phyloP scores from a whole-genome alignment of 768 basidiomycete species.

The Suillus lakei region DNA sequence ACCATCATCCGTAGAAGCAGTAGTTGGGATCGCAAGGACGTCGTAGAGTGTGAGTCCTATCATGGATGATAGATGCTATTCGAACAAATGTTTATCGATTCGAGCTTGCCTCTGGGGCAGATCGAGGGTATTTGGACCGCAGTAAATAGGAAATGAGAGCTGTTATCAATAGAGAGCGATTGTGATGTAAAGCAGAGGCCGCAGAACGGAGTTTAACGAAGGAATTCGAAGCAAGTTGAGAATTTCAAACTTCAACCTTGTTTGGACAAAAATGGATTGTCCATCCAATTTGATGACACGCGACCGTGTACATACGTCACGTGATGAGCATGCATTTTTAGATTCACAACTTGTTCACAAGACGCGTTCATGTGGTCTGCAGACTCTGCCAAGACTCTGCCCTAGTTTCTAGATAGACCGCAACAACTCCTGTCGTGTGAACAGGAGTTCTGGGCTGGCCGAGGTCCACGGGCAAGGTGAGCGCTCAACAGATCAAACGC shows the following conservation, averaged over 20 bases:
- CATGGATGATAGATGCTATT: conserved; percentile 24
- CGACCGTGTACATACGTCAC: neutral
- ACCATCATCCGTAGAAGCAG: conserved; percentile 59
- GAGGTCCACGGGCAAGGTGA: neutral
- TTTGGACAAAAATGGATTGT: neutral
- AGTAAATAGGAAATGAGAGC: neutral
- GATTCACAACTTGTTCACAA: neutral
- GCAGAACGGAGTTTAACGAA: neutral
- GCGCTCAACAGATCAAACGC: neutral
- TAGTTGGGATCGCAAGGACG: conserved; percentile 48
- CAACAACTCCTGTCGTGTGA: neutral
- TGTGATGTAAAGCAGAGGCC: neutral
- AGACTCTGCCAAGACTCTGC: neutral
- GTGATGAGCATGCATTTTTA: neutral
- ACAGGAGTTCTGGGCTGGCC: too few relatives aligned
- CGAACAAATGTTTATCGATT: neutral
- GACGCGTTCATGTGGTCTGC: neutral
- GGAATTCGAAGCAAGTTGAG: neutral
- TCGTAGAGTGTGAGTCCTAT: conserved; percentile 43
- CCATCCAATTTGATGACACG: neutral
- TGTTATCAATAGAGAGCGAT: neutral
- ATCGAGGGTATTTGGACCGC: neutral
- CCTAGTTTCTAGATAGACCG: neutral
- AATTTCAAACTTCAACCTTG: neutral
- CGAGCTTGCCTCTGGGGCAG: conserved; percentile 6